Evolutionary conservation across 2,329 filamentous ascomycete genomes (phyloP), one percentile per base, ranked within the genome.

Genomic region (Ceratocystis albifundus): DNA sequence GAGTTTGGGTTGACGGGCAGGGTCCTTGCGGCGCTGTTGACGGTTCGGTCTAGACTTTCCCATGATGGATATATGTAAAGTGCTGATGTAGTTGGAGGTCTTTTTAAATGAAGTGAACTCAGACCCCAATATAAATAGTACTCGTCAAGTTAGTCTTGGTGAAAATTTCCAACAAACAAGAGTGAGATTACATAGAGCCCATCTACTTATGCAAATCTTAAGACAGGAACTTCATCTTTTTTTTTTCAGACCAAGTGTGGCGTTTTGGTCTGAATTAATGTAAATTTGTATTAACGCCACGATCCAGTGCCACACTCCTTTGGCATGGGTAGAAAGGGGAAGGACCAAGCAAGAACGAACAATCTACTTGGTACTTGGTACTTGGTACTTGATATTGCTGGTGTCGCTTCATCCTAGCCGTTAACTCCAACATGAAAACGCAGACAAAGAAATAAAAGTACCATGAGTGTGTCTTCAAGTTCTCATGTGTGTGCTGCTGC

Each of bases 1-100:
- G 22, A 82, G 82, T 71, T 86, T 87, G 72, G 82, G 75, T 22
- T 79, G 73, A 72, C 84, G 86, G 66, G 84, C 78, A 68, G 84
- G 83, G 71, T 85, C 79, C 66, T 79, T 74, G 65, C 83, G 80
- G 69, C 78, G 76, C 61, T 75, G 74, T 45, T 75, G 76, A 69
- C 78, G 80, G 72, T 79, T 82, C 67, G 80, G 78, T 48, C 83
- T 78, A 32, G 83, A 81, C 74, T 87, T 87, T 55, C 76, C 84
- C 84, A 87, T 87, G 20, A 55, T 68, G 59, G 55, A 66, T 50
- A 36, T 67, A 61, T 53, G 53, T 25, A 6, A 36, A 36, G 53
- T 10, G 15, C 15, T 61, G n/a, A 30, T 17, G 36, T 53, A n/a
- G 22, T 53, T 20, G n/a, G 17, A n/a, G 6, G 48, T n/a, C 10